Evolutionary conservation across 306 rosid species (phyloP).

Genomic region (Quercus engelmannii): DNA sequence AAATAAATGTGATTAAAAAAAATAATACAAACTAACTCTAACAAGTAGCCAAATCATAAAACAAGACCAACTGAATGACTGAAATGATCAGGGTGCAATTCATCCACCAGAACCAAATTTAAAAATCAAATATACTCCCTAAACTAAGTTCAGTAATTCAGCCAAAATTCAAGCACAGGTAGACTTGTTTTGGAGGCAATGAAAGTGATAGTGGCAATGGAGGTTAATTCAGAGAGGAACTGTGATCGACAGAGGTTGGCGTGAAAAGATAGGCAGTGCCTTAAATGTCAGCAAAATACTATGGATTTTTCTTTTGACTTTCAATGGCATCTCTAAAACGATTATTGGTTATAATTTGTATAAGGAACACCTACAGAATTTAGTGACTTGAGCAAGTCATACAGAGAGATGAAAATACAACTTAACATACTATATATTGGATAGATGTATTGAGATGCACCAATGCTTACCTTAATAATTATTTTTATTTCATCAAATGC

Average conservation of each 20-base stretch:
- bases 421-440: not conserved
- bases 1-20: no score
- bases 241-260: not conserved
- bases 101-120: not conserved
- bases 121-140: not conserved
- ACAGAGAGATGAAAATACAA: constrained; percentile 13
- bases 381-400: not conserved
- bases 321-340: not conserved
- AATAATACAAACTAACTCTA: no score
- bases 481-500: constrained; percentile 84
- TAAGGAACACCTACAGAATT: not conserved
- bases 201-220: not conserved
- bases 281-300: not conserved
- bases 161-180: not conserved
- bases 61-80: not conserved
- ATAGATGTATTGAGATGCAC: constrained; percentile 8
- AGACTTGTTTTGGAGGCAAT: not conserved
- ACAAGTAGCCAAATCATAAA: not conserved
- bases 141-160: not conserved
- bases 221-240: not conserved
- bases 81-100: not conserved
- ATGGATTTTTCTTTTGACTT: not conserved
- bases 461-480: constrained; percentile 67
- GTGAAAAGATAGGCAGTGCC: not conserved
- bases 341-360: not conserved